Evolutionary conservation across 352 stramenopile genomes (phyloP).

Genomic region (Globisporangium radiosum): DNA sequence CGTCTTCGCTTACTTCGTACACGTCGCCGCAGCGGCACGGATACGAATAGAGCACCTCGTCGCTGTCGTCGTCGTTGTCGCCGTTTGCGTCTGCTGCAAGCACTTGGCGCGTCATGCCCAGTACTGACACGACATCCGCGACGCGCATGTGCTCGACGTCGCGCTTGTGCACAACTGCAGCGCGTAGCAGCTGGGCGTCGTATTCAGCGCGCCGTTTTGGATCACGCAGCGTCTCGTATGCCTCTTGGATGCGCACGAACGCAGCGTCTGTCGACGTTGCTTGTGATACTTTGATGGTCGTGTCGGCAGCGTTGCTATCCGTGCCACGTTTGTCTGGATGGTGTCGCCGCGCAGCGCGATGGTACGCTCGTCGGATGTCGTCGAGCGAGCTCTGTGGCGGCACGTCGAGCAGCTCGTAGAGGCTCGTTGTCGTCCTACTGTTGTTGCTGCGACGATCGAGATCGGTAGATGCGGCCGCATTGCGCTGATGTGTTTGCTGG

Average conservation of each 20-base stretch:
- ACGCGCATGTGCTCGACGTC: constrained; percentile 48
- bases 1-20: constrained; percentile 60
- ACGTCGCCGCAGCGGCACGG: constrained; percentile 64
- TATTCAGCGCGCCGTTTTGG: constrained; percentile 36
- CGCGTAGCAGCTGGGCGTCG: constrained; percentile 38
- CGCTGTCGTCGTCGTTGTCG: constrained; percentile 26
- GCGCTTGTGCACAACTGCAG: constrained; percentile 24
- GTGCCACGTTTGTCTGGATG: constrained; percentile 59
- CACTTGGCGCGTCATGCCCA: constrained; percentile 38
- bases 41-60: constrained; percentile 51
- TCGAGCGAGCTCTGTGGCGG: constrained; percentile 33
- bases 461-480: neutral
- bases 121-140: constrained; percentile 48
- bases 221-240: constrained; percentile 62
- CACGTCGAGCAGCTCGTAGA: constrained; percentile 59
- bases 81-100: constrained; percentile 10
- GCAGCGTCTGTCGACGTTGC: constrained; percentile 14
- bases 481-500: neutral
- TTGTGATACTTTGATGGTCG: neutral
- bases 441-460: neutral
- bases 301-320: neutral
- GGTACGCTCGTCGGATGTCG: constrained; percentile 67
- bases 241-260: constrained; percentile 56
- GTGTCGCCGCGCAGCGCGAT: constrained; percentile 41
- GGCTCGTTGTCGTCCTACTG: constrained; percentile 11